Evolutionary conservation across 2,329 filamentous ascomycete genomes (phyloP), one percentile per base, ranked within the genome.

Genomic region (Helminthosporium solani): DNA sequence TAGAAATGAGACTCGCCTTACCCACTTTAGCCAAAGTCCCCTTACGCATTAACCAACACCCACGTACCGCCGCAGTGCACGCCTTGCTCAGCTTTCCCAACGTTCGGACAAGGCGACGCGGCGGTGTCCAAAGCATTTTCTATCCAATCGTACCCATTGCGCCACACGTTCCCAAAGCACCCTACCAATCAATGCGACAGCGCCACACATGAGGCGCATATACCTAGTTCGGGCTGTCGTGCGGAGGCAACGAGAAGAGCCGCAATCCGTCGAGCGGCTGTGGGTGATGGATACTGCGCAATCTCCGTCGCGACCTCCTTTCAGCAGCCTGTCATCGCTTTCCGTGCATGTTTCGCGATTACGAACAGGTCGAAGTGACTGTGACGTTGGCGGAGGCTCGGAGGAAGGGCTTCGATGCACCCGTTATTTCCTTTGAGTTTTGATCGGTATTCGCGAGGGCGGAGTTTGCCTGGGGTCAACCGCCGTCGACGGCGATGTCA

Each of bases 301-400:
- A 36, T 36, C 21, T 36, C 34, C 34, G 34, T 36, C 19, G 23
- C 23, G 9, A 9, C 23, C 21, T 21, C 18, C 21, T 21, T 8
- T 36, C 6, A 36, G 16, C 21, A 8, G 34, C 19, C 12, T 20
- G 7, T 14, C 7, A 3, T 11, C 25, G 30, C 12, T 33, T 14
- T 14, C 20, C 16, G 15, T 41, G 28, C 12, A 41, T 25, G 21
- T 18, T 33, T 15, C 34, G 34, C 34, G 2, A 36, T 36, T 36
- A 36, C 6, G 12, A 25, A 9, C 23, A 25, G 23, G 23, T 6
- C 7, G 16, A 36, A 8, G 16, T 3, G n/a, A 36, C 16, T 16
- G 39, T 41, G 39, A 41, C 39, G 39, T 41, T 21, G 25, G 20
- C 11, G 7, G 18, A 19, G 21, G 19, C 14, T 36, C 34, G 34